Evolutionary conservation across 192 early-diverging fungal genomes (phyloP).

Genomic region (Chytriomyces confervae): DNA sequence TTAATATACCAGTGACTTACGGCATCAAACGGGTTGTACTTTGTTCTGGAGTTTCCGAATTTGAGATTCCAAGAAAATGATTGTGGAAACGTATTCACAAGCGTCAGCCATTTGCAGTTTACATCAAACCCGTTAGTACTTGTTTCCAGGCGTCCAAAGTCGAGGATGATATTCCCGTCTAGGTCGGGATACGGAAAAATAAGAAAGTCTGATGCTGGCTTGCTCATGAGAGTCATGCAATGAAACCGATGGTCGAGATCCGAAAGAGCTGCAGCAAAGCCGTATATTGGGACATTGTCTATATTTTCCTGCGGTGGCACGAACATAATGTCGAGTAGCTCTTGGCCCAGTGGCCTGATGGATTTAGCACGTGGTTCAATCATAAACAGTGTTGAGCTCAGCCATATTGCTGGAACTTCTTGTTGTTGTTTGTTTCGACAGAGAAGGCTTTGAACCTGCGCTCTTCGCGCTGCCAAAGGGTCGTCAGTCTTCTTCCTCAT

Average conservation of each 20-base stretch:
- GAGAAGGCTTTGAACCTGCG: constrained; percentile 28
- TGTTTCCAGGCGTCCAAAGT: constrained; percentile 62
- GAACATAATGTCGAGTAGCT: constrained; percentile 57
- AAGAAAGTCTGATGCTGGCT: constrained; percentile 48
- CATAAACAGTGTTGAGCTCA: constrained; percentile 54
- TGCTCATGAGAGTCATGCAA: constrained; percentile 53
- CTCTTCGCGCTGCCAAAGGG: constrained; percentile 32
- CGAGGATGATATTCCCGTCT: constrained; percentile 53
- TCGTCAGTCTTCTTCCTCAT: constrained; percentile 18
- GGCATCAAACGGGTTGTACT: constrained; percentile 58
- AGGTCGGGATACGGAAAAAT: constrained; percentile 47
- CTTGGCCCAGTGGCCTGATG: constrained; percentile 45
- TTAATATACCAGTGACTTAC: constrained; percentile 13
- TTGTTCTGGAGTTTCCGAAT: constrained; percentile 46
- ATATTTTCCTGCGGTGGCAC: constrained; percentile 50
- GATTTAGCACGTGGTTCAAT: constrained; percentile 53
- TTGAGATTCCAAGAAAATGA: constrained; percentile 61
- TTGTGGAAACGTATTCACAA: constrained; percentile 54
- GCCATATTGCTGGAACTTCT: constrained; percentile 37
- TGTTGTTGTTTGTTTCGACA: constrained; percentile 9
- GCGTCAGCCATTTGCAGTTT: constrained; percentile 50
- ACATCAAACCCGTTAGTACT: constrained; percentile 41
- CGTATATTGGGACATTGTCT: constrained; percentile 48
- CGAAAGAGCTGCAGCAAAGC: constrained; percentile 54
- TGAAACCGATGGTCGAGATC: constrained; percentile 53